phyloP scores from a whole-genome alignment of 1,284 basidiomycete species.

The Golubevia sp. region DNA sequence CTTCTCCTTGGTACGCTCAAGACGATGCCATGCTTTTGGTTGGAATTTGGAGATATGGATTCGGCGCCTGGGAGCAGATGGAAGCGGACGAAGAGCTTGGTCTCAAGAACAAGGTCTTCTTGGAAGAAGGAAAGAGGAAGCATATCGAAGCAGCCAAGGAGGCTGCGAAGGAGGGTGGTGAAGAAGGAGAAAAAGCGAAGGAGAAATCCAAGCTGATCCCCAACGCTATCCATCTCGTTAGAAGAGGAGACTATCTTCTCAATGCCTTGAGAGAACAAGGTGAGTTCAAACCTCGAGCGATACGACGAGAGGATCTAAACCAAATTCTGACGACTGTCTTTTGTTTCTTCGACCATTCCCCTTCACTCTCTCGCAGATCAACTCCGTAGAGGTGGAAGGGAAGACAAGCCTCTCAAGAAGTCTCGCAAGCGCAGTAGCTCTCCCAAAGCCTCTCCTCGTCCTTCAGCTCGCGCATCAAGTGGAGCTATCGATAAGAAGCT shows the following conservation, averaged over 20 bases:
- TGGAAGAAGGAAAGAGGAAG: conserved; percentile 50
- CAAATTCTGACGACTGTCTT: background rate
- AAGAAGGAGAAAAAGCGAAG: conserved; percentile 13
- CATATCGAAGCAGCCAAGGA: conserved; percentile 9
- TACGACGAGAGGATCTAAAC: background rate
- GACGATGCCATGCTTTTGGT: conserved; percentile 54
- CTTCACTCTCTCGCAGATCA: background rate
- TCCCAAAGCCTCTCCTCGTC: conserved; percentile 26
- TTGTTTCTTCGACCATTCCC: background rate
- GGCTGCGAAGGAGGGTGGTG: conserved; percentile 3
- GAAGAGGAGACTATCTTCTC: conserved; percentile 58
- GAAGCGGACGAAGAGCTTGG: conserved; percentile 46
- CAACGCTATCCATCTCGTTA: conserved; percentile 42
- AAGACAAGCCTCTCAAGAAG: conserved; percentile 6
- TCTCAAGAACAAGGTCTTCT: conserved; percentile 51
- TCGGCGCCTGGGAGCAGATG: conserved; percentile 58
- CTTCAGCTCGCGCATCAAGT: conserved; percentile 14
- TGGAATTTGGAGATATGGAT: conserved; percentile 55
- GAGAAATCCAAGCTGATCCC: conserved; percentile 9
- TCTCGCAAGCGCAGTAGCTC: conserved; percentile 20
- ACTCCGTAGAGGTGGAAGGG: conserved; percentile 1
- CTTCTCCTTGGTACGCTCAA: conserved; percentile 40
- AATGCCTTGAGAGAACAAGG: conserved; percentile 43
- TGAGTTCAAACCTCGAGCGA: conserved; percentile 30
- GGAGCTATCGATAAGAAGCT: conserved; percentile 16